A percentile compares a stretch with the other conserved stretches of the same genome.
Evolutionary conservation across 768 basidiomycete species (phyloP).

Genomic region (Holtermanniella nyarrowii): DNA sequence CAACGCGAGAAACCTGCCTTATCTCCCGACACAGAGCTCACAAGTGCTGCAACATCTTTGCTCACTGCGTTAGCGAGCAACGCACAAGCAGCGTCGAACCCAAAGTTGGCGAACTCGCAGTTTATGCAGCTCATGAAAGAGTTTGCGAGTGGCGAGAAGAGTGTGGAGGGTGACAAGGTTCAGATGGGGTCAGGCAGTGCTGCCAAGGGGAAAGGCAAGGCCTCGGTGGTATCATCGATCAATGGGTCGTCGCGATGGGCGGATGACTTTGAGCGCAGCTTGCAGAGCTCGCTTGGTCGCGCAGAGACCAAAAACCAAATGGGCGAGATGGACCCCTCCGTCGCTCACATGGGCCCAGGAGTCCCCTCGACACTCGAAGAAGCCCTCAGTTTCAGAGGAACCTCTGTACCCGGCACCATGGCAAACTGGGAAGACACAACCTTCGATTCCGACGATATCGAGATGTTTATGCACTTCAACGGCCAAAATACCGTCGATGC

Average conservation of each 20-base stretch:
- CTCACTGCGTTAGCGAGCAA: conserved; percentile 4
- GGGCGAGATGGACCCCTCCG: conserved; percentile 22
- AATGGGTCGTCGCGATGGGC: conserved; percentile 11
- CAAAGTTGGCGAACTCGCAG: conserved; percentile 23
- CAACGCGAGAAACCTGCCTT: background rate
- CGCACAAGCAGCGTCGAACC: conserved; percentile 5
- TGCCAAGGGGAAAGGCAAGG: conserved; percentile 18
- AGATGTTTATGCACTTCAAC: conserved; percentile 26
- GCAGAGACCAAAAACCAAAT: conserved; percentile 8
- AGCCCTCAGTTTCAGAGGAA: conserved; percentile 10
- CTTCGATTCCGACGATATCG: conserved; percentile 16
- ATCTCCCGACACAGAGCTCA: conserved; percentile 15
- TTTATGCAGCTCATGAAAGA: conserved; percentile 18
- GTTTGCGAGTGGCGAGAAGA: conserved; percentile 10
- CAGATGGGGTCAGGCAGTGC: background rate
- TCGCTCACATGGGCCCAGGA: conserved; percentile 1
- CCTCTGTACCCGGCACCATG: conserved; percentile 15
- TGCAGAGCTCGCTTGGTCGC: background rate
- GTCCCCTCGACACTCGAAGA: conserved; percentile 24
- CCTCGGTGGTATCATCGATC: conserved; percentile 4
- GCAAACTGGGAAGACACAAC: conserved; percentile 17
- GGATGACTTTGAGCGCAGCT: conserved; percentile 7
- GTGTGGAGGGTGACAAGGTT: conserved; percentile 14
- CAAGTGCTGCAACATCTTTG: conserved; percentile 15
- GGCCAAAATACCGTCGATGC: conserved; percentile 7